phyloP scores from a whole-genome alignment of 2,329 filamentous ascomycete genomes.

The Herpotrichia juniperi region DNA sequence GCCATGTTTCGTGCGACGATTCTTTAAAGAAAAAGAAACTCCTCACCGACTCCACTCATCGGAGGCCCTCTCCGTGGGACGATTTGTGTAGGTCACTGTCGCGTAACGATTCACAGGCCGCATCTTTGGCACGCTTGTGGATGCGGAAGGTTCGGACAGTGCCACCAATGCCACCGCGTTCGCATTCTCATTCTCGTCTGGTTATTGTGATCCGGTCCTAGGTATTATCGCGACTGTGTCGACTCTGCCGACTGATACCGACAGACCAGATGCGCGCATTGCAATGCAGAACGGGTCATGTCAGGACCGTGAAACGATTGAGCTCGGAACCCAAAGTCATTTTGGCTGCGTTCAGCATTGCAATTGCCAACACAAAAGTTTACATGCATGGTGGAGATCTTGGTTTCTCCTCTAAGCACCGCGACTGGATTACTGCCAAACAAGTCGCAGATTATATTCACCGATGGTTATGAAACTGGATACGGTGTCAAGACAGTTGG shows the following conservation, averaged over 20 bases:
- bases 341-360: neutral
- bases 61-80: neutral
- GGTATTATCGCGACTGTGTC: constrained; percentile 10
- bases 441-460: neutral
- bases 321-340: neutral
- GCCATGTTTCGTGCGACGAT: constrained; percentile 8
- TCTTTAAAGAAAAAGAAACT: constrained; percentile 3
- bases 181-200: constrained; percentile 34
- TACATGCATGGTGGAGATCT: neutral
- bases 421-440: neutral
- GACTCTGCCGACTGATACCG: constrained; percentile 17
- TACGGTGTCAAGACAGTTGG: constrained; percentile 15
- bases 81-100: constrained; percentile 2
- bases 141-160: constrained; percentile 20
- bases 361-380: neutral
- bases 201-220: constrained; percentile 16
- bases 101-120: constrained; percentile 22
- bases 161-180: constrained; percentile 32
- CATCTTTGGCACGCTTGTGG: constrained; percentile 12
- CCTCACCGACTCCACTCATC: constrained; percentile 4
- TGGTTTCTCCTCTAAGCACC: neutral
- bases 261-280: constrained; percentile 8
- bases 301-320: constrained; percentile 17
- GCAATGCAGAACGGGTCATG: constrained; percentile 12
- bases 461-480: constrained; percentile 7